Evolutionary conservation across 129 eudicot species (phyloP).

Genomic region (Gnaphalium uliginosum): DNA sequence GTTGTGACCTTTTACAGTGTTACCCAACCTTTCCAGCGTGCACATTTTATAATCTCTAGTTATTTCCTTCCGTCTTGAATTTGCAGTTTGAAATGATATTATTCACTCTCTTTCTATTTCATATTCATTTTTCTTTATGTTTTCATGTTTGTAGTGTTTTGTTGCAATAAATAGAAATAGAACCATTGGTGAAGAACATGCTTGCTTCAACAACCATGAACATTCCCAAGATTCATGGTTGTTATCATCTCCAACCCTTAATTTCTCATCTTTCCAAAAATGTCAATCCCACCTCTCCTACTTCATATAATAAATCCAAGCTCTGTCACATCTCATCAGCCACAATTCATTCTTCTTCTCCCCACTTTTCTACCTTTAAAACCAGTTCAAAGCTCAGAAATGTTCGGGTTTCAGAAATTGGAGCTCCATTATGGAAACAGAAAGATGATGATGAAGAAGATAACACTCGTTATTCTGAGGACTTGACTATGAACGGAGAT

Average conservation of each 20-base stretch:
- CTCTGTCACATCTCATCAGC: conserved; percentile 16
- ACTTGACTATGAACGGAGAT: conserved; percentile 62
- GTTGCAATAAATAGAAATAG: not conserved
- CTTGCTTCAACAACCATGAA: conserved; percentile 42
- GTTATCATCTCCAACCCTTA: conserved; percentile 29
- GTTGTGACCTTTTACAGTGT: no score
- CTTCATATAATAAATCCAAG: conserved; percentile 20
- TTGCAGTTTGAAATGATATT: not conserved
- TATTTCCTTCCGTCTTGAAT: not conserved
- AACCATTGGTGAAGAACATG: conserved; percentile 11
- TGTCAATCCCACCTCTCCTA: conserved; percentile 13
- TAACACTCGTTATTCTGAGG: conserved; percentile 29
- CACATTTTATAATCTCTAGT: not conserved
- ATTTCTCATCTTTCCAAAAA: conserved; percentile 18
- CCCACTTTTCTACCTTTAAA: conserved; percentile 27
- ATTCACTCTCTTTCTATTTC: not conserved
- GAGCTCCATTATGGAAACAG: conserved; percentile 37
- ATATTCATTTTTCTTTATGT: not conserved
- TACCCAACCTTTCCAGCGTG: not conserved
- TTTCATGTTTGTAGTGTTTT: conserved; percentile 25
- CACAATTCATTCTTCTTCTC: conserved; percentile 10
- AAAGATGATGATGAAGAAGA: conserved; percentile 35
- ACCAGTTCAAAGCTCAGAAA: conserved; percentile 17
- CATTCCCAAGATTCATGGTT: conserved; percentile 40
- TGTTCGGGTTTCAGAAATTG: conserved; percentile 36